Percentiles rank a stretch among this genome's conserved stretches.
Conservation (phyloP, 2,329 filamentous ascomycete species). For the Ceratocystis eucalypticola region DNA sequence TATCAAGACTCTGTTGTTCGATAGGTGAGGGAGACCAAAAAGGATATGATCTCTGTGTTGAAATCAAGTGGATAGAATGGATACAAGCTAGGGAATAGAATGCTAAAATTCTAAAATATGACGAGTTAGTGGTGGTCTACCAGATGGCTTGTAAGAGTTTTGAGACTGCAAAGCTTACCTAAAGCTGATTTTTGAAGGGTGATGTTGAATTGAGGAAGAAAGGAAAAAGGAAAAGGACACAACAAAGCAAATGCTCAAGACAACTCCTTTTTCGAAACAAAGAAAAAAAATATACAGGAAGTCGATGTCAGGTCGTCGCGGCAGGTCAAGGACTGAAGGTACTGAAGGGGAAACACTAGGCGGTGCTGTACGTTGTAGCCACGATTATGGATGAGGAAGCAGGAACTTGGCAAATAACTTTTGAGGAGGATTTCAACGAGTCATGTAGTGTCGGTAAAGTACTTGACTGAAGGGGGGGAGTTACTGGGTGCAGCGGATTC, state of each 20-base stretch:
- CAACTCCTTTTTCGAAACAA: background rate
- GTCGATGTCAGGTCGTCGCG: background rate
- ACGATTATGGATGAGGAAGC: background rate
- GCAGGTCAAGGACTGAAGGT: background rate
- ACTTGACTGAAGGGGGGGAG: background rate
- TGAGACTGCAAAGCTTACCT: background rate
- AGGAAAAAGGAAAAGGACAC: background rate
- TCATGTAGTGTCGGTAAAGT: background rate
- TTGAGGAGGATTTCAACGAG: background rate
- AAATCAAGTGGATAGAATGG: background rate
- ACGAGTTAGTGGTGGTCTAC: background rate
- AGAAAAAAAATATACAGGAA: conserved; percentile 4
- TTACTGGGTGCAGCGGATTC: conserved; percentile 15
- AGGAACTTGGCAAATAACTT: conserved; percentile 2
- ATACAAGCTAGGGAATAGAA: conserved; percentile 10
- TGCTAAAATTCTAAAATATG: conserved; percentile 11
- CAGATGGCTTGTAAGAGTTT: background rate
- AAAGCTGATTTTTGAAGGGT: background rate
- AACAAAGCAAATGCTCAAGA: background rate
- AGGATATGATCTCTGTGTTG: background rate
- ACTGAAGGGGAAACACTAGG: background rate
- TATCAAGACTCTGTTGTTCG: background rate
- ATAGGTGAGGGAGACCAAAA: background rate
- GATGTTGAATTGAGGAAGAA: background rate
- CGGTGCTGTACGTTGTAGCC: background rate